These are phyloP conservation scores for Dactylellina parvicollis DNA, from an alignment of 2,329 filamentous ascomycete species.

Conservation along the genomic window DNA sequence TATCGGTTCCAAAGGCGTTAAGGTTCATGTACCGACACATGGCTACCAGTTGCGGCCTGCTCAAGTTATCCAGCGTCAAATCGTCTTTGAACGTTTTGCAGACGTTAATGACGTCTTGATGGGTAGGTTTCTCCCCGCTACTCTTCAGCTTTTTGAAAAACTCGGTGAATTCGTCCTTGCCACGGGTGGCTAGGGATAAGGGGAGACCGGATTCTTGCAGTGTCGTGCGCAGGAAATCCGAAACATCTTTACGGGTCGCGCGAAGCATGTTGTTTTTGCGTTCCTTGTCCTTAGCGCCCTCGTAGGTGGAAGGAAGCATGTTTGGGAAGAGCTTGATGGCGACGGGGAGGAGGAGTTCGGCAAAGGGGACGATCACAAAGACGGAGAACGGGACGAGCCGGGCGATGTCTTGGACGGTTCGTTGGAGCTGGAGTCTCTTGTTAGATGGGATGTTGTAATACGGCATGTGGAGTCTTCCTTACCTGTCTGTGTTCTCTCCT, in stretches of 20 bases:
- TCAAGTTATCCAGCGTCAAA: slow-evolving; percentile 94
- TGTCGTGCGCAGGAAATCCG: slow-evolving; percentile 85
- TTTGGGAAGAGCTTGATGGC: slow-evolving; percentile 97
- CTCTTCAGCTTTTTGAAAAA: slow-evolving; percentile 93
- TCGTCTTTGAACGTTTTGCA: slow-evolving; percentile 99
- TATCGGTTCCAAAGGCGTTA: slow-evolving; percentile 95
- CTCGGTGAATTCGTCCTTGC: slow-evolving; percentile 91
- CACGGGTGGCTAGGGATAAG: slow-evolving; percentile 81
- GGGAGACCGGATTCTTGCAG: slow-evolving; percentile 93
- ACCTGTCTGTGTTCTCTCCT: slow-evolving; percentile 89
- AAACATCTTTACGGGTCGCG: slow-evolving; percentile 91
- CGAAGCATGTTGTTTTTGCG: slow-evolving; percentile 83
- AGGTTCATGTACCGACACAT: slow-evolving; percentile 99
- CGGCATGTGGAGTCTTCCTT: slow-evolving; percentile 52
- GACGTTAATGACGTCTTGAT: slow-evolving; percentile 94
- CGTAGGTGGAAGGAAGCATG: slow-evolving; percentile 95
- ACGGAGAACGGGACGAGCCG: slow-evolving; percentile 95
- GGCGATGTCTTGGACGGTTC: slow-evolving; percentile 91
- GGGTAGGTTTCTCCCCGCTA: slow-evolving; percentile 87
- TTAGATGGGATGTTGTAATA: background rate
- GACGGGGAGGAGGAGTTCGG: slow-evolving; percentile 88
- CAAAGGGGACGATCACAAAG: slow-evolving; percentile 96
- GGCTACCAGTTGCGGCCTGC: slow-evolving; percentile 90
- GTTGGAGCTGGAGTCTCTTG: slow-evolving; percentile 68
- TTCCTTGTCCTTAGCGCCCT: slow-evolving; percentile 89